phyloP scores from a whole-genome alignment of 805 yeast species.

The Starmera dryadoides region DNA sequence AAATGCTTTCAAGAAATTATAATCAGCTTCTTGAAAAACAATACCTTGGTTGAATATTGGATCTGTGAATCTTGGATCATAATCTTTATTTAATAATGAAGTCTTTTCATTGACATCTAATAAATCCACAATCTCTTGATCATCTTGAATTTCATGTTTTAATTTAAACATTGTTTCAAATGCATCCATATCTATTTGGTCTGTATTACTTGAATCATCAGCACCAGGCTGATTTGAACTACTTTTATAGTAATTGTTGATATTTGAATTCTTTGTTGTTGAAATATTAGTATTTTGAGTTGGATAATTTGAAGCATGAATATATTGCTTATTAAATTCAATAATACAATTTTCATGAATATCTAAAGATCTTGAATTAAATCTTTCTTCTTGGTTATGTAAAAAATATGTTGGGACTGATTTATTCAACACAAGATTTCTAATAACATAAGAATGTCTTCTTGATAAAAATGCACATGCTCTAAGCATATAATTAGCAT shows the following conservation, averaged over 20 bases:
- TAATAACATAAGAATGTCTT: constrained; percentile 10
- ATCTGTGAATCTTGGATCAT: constrained; percentile 18
- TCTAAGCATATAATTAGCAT: constrained; percentile 14
- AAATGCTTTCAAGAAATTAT: constrained; percentile 10
- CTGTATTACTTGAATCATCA: not conserved
- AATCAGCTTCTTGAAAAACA: constrained; percentile 9
- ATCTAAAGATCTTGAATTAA: constrained; percentile 12
- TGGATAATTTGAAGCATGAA: constrained; percentile 15
- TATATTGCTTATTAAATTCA: constrained; percentile 7
- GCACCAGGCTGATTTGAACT: no score
- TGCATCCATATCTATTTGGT: no score
- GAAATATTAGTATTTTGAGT: constrained; percentile 4
- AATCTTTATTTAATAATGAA: constrained; percentile 11
- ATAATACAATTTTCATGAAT: constrained; percentile 15
- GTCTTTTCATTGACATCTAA: constrained; percentile 8
- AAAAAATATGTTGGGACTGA: constrained; percentile 11
- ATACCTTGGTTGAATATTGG: constrained; percentile 10
- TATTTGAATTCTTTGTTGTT: not conserved
- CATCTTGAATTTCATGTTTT: no score
- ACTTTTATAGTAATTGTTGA: no score
- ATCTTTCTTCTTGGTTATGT: constrained; percentile 6
- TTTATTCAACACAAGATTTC: constrained; percentile 13
- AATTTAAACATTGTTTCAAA: no score
- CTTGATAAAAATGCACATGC: constrained; percentile 13
- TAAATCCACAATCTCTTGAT: constrained; percentile 2